A percentile compares a stretch with the other conserved stretches of the same genome.
These are phyloP conservation scores for Claviceps maximensis DNA, from an alignment of 2,329 filamentous ascomycete genomes.

Conservation along the genomic window DNA sequence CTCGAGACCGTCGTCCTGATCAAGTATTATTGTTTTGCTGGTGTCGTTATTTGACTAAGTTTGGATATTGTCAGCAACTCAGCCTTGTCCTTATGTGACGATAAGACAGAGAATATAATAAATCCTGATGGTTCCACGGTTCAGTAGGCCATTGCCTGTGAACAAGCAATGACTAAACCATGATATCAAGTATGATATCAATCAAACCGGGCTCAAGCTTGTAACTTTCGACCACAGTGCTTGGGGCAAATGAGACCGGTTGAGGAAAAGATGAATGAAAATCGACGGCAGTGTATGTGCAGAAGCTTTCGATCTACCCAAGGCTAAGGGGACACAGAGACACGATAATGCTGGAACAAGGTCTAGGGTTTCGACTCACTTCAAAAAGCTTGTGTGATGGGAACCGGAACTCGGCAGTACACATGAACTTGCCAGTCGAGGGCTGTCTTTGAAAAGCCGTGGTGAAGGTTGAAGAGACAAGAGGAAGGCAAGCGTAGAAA, in stretches of 20 bases:
- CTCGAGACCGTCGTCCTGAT: slow-evolving; percentile 40
- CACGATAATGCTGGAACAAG: slow-evolving; percentile 14
- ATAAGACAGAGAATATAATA: neutral
- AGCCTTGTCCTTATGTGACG: neutral
- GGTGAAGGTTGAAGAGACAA: slow-evolving; percentile 21
- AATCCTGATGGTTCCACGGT: neutral
- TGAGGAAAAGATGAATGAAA: neutral
- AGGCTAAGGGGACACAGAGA: neutral
- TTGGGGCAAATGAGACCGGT: slow-evolving; percentile 2
- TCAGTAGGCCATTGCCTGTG: neutral
- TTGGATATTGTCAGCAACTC: neutral
- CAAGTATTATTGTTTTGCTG: slow-evolving; percentile 43
- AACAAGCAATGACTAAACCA: neutral
- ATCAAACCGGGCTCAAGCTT: neutral
- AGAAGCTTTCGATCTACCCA: neutral
- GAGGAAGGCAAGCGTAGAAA: slow-evolving; percentile 19
- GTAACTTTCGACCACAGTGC: slow-evolving; percentile 12
- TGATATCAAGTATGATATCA: neutral
- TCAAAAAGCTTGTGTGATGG: slow-evolving; percentile 45
- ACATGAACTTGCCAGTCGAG: slow-evolving; percentile 38
- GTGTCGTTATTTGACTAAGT: slow-evolving; percentile 37
- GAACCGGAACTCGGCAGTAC: slow-evolving; percentile 42
- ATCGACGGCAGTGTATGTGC: neutral
- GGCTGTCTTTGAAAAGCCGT: slow-evolving; percentile 12
- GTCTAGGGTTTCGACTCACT: slow-evolving; percentile 33